phyloP scores from a whole-genome alignment of 768 basidiomycete genomes.

The Heimioporus sp. region DNA sequence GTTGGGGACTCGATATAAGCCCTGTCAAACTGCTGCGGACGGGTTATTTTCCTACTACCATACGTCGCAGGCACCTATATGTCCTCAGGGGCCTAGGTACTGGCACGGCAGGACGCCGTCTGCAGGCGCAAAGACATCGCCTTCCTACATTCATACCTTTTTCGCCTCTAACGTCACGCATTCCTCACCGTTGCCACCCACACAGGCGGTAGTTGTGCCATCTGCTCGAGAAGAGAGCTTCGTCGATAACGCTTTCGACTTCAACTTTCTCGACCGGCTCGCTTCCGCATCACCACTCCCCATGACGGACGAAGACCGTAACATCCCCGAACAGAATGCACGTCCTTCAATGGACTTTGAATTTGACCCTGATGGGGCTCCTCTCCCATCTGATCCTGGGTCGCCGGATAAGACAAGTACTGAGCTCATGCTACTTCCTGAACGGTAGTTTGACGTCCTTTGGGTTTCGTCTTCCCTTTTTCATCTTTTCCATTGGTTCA shows the following conservation, averaged over 20 bases:
- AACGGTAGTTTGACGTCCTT: conserved; percentile 32
- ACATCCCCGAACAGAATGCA: conserved; percentile 5
- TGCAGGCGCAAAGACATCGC: conserved; percentile 13
- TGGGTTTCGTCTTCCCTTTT: not conserved
- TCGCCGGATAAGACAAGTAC: conserved; percentile 41
- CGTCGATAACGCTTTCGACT: conserved; percentile 29
- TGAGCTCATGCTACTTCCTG: conserved; percentile 43
- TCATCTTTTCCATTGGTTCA: conserved; percentile 1
- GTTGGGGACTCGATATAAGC: conserved; percentile 59
- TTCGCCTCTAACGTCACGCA: conserved; percentile 44
- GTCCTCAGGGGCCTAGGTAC: conserved; percentile 42
- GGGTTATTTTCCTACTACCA: conserved; percentile 34
- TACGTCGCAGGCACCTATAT: conserved; percentile 21
- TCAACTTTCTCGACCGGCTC: conserved; percentile 41
- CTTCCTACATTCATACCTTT: conserved; percentile 42
- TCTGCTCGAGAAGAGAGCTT: conserved; percentile 18
- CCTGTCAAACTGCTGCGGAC: conserved; percentile 56
- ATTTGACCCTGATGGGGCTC: conserved; percentile 47
- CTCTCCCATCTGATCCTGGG: conserved; percentile 35
- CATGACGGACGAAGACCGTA: conserved; percentile 34
- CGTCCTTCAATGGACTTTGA: conserved; percentile 17
- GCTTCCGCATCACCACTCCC: conserved; percentile 37
- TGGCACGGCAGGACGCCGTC: conserved; percentile 34
- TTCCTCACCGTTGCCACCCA: conserved; percentile 19
- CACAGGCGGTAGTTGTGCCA: not conserved